phyloP scores from a whole-genome alignment of 1,139 yeast species.

The Wickerhamiella infanticola region DNA sequence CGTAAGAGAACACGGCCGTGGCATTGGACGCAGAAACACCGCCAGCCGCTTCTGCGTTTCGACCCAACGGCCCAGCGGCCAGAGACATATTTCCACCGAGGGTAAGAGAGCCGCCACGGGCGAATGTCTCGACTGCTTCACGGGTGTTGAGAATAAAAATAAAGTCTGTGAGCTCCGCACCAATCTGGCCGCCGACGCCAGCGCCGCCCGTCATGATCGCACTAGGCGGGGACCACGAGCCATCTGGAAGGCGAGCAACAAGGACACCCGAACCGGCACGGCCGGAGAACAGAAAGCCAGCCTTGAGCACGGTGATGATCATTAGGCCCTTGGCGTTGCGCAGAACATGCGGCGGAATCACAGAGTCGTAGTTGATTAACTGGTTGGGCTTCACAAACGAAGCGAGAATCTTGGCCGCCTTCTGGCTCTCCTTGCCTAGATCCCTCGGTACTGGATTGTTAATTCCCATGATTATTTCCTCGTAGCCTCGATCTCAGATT shows the following conservation, averaged over 20 bases:
- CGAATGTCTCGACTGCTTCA: slow-evolving; percentile 86
- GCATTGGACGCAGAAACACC: slow-evolving; percentile 79
- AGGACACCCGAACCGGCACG: slow-evolving; percentile 96
- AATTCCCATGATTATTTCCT: slow-evolving; percentile 42
- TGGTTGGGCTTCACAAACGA: slow-evolving; percentile 94
- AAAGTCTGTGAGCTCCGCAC: slow-evolving; percentile 92
- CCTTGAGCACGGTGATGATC: slow-evolving; percentile 78
- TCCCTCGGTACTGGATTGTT: slow-evolving; percentile 94
- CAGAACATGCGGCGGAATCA: slow-evolving; percentile 80
- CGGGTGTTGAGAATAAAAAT: slow-evolving; percentile 78
- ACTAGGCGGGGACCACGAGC: slow-evolving; percentile 95
- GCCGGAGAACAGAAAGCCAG: slow-evolving; percentile 91
- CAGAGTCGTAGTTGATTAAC: slow-evolving; percentile 68
- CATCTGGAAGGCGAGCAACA: slow-evolving; percentile 87
- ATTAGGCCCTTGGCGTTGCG: slow-evolving; percentile 90
- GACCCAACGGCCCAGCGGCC: slow-evolving; percentile 97
- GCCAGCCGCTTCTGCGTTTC: slow-evolving; percentile 97
- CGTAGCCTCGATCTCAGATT: not conserved
- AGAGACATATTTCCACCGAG: slow-evolving; percentile 89
- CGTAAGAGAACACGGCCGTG: slow-evolving; percentile 84
- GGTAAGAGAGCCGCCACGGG: slow-evolving; percentile 87
- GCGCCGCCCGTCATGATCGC: slow-evolving; percentile 96
- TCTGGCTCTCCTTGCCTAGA: slow-evolving; percentile 64
- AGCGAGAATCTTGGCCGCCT: slow-evolving; percentile 87
- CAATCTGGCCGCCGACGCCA: slow-evolving; percentile 96